These are phyloP conservation scores for Durusdinium trenchii DNA, from an alignment of 73 alveolate species.

Conservation along the genomic window DNA sequence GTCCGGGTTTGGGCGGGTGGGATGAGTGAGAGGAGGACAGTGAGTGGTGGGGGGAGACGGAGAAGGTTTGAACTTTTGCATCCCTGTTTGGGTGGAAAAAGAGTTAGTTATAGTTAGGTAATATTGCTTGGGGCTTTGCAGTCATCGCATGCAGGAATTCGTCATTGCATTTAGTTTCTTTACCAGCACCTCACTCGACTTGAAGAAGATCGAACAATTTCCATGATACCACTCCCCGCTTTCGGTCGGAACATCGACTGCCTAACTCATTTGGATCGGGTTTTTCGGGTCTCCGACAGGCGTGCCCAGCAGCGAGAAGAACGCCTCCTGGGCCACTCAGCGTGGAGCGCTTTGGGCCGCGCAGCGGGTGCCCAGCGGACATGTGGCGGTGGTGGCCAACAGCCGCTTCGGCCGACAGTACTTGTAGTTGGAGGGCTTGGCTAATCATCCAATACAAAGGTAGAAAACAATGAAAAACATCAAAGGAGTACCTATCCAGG, in stretches of 20 bases:
- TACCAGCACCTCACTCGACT: neutral
- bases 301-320: slow-evolving; percentile 42
- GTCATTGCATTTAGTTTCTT: neutral
- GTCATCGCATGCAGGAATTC: neutral
- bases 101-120: neutral
- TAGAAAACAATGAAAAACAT: no score
- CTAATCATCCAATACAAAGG: no score
- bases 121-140: neutral
- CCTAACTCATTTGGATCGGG: neutral
- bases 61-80: neutral
- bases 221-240: no score
- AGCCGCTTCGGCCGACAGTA: slow-evolving; percentile 29
- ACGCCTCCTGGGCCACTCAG: slow-evolving; percentile 74
- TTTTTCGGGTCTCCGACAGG: neutral
- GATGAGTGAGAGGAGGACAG: no score
- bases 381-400: slow-evolving; percentile 83
- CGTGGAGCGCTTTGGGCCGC: slow-evolving; percentile 78
- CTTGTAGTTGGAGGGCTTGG: no score
- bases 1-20: neutral
- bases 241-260: no score
- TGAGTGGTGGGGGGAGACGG: neutral
- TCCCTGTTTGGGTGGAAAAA: neutral
- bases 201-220: neutral
- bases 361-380: slow-evolving; percentile 87
- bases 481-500: no score